phyloP scores from a whole-genome alignment of 106 monocot species.

The Hemerocallis citrina region DNA sequence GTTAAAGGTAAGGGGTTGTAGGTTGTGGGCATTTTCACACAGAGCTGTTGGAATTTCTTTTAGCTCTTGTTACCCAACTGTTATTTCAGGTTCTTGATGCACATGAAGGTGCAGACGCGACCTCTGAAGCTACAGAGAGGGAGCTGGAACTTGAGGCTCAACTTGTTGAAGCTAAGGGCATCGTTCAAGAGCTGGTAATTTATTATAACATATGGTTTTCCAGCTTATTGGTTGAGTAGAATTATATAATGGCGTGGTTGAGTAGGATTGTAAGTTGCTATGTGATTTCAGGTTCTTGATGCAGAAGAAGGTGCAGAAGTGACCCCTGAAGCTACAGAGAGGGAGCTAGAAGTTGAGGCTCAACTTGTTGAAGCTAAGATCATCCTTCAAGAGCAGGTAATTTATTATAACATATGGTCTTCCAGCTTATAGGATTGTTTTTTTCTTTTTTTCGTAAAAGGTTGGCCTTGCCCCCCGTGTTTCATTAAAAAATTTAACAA shows the following conservation, averaged over 20 bases:
- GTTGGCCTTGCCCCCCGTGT: too few relatives aligned
- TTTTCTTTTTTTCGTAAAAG: too few relatives aligned
- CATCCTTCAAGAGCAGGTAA: slow-evolving; percentile 90
- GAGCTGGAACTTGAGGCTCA: slow-evolving; percentile 99
- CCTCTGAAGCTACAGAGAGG: slow-evolving; percentile 86
- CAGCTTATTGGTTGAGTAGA: too few relatives aligned
- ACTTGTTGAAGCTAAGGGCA: slow-evolving; percentile 98
- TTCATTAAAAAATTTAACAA: too few relatives aligned
- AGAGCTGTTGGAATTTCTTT: too few relatives aligned
- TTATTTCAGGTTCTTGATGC: slow-evolving; percentile 98
- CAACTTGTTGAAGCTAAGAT: slow-evolving; percentile 88
- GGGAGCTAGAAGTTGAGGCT: slow-evolving; percentile 86
- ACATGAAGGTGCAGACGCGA: slow-evolving; percentile 89
- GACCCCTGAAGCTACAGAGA: slow-evolving; percentile 71
- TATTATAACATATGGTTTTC: too few relatives aligned
- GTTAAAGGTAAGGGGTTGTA: too few relatives aligned
- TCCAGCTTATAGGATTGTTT: background rate
- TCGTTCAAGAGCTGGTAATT: slow-evolving; percentile 93
- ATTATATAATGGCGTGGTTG: too few relatives aligned
- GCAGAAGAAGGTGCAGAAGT: slow-evolving; percentile 81
- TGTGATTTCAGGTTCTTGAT: slow-evolving; percentile 67
- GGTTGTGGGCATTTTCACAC: too few relatives aligned
- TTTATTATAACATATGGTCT: background rate
- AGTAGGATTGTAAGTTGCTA: too few relatives aligned
- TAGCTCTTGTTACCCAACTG: too few relatives aligned